Percentiles rank a stretch among this genome's conserved stretches.
phyloP scores from a whole-genome alignment of 2,329 filamentous ascomycete genomes.

The Lachnellula subtilissima region DNA sequence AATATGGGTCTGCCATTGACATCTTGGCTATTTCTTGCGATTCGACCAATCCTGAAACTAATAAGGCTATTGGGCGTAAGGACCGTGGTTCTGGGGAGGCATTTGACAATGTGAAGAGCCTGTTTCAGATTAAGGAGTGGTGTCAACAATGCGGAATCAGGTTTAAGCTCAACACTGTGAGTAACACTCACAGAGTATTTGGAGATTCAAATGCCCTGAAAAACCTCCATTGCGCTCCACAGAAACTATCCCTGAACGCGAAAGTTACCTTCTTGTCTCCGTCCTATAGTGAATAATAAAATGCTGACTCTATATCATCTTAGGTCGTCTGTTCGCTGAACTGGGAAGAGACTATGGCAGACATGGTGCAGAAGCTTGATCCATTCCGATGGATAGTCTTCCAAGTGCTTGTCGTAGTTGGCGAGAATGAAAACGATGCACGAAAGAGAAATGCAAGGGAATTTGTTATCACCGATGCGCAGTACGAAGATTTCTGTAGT shows the following conservation, averaged over 20 bases:
- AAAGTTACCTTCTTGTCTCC: background rate
- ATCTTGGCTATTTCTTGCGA: conserved; percentile 53
- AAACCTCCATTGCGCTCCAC: too few relatives aligned
- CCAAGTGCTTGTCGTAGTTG: conserved; percentile 47
- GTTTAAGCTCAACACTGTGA: conserved; percentile 53
- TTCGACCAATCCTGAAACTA: conserved; percentile 47
- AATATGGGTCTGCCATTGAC: conserved; percentile 43
- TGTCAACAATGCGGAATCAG: conserved; percentile 44
- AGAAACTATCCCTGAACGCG: too few relatives aligned
- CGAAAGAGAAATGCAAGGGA: conserved; percentile 37
- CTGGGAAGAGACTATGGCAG: conserved; percentile 45
- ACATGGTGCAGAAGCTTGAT: conserved; percentile 34
- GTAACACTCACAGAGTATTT: background rate
- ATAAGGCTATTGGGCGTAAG: conserved; percentile 47
- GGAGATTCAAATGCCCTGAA: too few relatives aligned
- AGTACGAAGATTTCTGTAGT: conserved; percentile 43
- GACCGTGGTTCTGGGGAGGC: conserved; percentile 28
- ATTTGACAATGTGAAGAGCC: conserved; percentile 38
- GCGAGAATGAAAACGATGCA: conserved; percentile 45
- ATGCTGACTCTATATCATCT: background rate
- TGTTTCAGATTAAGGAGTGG: conserved; percentile 41
- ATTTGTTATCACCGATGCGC: conserved; percentile 43
- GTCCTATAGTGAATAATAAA: background rate
- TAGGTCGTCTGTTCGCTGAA: conserved; percentile 43
- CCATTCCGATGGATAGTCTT: conserved; percentile 54